phyloP scores from a whole-genome alignment of 495 filamentous ascomycete species.

The Sordaria brevicollis region DNA sequence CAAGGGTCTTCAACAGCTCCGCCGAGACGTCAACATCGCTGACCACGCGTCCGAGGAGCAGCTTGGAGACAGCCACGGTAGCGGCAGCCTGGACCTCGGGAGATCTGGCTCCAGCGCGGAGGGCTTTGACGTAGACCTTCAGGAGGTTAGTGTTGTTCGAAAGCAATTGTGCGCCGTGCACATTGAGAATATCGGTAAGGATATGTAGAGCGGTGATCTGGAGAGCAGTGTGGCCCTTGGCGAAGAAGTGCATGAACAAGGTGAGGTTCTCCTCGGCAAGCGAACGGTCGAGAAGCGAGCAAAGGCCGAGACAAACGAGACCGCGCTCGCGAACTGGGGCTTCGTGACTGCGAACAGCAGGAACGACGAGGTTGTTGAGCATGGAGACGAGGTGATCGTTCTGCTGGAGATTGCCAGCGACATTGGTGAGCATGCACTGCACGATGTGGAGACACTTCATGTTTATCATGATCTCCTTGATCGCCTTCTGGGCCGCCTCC shows the following conservation, averaged over 20 bases:
- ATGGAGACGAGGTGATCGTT: slow-evolving; percentile 85
- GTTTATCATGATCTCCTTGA: slow-evolving; percentile 88
- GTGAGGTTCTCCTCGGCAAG: slow-evolving; percentile 88
- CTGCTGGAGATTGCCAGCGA: slow-evolving; percentile 70
- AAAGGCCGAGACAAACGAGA: slow-evolving; percentile 79
- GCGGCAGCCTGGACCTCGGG: slow-evolving; percentile 74
- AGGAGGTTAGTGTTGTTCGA: slow-evolving; percentile 49
- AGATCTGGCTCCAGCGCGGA: slow-evolving; percentile 56
- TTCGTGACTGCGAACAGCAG: slow-evolving; percentile 86
- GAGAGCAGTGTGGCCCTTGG: slow-evolving; percentile 78
- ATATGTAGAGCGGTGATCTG: slow-evolving; percentile 86
- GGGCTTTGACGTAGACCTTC: slow-evolving; percentile 67
- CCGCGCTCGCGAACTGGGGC: slow-evolving; percentile 86
- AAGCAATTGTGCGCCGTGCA: slow-evolving; percentile 68
- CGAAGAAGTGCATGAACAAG: slow-evolving; percentile 92
- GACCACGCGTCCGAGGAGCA: slow-evolving; percentile 66
- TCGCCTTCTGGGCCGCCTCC: slow-evolving; percentile 67
- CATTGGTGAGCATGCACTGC: slow-evolving; percentile 92
- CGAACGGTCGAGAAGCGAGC: slow-evolving; percentile 80
- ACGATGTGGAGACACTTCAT: slow-evolving; percentile 98
- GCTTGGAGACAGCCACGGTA: slow-evolving; percentile 70
- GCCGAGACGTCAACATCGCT: slow-evolving; percentile 43
- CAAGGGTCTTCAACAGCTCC: slow-evolving; percentile 70
- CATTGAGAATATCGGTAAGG: slow-evolving; percentile 84
- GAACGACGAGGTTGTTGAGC: slow-evolving; percentile 93